Evolutionary conservation across 306 rosid species (phyloP), one percentile per base, ranked within the genome.

Genomic region (Canavalia gladiata): DNA sequence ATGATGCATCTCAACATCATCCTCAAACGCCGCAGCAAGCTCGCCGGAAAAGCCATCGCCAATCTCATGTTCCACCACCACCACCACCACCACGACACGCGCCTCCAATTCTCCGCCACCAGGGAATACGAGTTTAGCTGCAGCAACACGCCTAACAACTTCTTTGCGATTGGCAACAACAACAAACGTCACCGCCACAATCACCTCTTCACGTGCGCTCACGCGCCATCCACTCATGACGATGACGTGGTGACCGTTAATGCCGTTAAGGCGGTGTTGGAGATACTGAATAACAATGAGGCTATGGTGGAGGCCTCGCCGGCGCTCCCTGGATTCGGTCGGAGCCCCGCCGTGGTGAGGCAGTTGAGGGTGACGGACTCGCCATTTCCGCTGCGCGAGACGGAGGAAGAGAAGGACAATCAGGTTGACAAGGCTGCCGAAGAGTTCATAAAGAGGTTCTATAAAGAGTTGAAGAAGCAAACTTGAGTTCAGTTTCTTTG

Each of bases 81-180:
- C 88, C 69, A 41, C 79, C 47, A 37, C 79, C 71, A 75, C 77
- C 11, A 34, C n/a, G 42, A 66, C 62, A 1, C 49, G 2, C 55
- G 5, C 66, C 42, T 59, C 2, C 74, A 72, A 31, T 72, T 79
- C 87, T 78, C 83, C 13, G 72, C 90, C 8, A 72, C 79, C 1
- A 86, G 90, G 10, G 97, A 95, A 47, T 95, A 95, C 74, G 99
- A 96, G 82, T 96, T 96, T 90, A 96, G 98, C 86, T 92, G 98
- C 81, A 89, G 91, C 85, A 90, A 85, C 90, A 92, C 94, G 1
- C 99, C 97, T 6, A 77, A 81, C 78, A 82, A 66, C 80, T 43
- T 81, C 49, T 84, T 87, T 58, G 50, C 84, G 57, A 7, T 84
- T 71, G 50, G 49, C 34, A 29, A 13, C 31, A 67, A 13, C 77